Evolutionary conservation across 2,329 filamentous ascomycete genomes (phyloP), one percentile per base, ranked within the genome.

Genomic region (Bipolaris oryzae): DNA sequence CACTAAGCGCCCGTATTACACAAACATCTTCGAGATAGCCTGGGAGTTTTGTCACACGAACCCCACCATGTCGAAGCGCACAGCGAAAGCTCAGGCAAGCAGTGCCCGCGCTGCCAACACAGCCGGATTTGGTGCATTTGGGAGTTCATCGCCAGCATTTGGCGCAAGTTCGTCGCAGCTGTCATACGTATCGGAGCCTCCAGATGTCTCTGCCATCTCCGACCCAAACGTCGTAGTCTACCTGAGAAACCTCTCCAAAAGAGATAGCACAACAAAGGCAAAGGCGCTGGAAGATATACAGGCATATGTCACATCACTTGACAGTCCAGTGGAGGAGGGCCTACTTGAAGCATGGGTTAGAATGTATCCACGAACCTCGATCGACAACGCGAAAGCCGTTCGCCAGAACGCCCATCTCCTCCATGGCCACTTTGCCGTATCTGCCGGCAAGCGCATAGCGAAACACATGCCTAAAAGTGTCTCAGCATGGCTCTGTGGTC

Each of bases 211-310:
- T 33, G 80, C 80, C 41, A 87, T 99, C 57, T 89, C 87, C 42
- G 88, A 96, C 67, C 84, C 92, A 7, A 90, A 95, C 70, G 82
- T 94, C 35, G 87, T 94, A 35, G 92, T 98, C 13, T 87, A 88
- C n/a, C 91, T 97, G 79, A 96, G 97, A 77, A 96, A 96, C 67
- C 78, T 97, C 3, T 84, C 88, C 48, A 99, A 98, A 79, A 96
- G 95, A 77, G 94, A 97, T 78, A 89, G 88, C 69, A 96, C 87
- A 10, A 99, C 95, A 35, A 96, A 96, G 74, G 84, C 89, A 7
- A 96, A 94, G 75, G 94, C 91, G 0, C 80, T 99, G 25, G 93
- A 98, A 67, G 94, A 98, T 50, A 78, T 99, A 18, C 82, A 91
- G 45, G 75, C 84, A 33, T 84, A 89, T 70, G 80, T 91, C 37